Base-by-base conservation (phyloP, 345 rosid species). In the Rhizophora apiculata region DNA sequence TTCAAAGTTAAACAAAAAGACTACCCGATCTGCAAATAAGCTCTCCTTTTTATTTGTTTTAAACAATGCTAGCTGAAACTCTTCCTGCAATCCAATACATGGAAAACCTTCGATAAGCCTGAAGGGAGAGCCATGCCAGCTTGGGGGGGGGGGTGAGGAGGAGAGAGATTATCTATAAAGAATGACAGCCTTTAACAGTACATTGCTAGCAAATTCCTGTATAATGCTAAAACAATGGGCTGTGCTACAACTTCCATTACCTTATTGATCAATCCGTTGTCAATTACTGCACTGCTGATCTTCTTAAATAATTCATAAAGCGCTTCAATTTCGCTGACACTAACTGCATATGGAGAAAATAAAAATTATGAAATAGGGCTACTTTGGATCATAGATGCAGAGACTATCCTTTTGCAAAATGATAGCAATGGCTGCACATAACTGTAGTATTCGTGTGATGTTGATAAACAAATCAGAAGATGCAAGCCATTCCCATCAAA, bases 11-110 rank as follows among this genome's bases (percentile, higher is more conserved):
- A 18, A 56, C 21, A 53, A 15, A 32, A 32, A 63, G 18, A 51
- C 36, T 75, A 75, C 79, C 79, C 71, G 61, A 53, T 75, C 79
- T 18, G 79, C 79, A 43, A 75, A 75, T 60, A 69, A 60, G 43
- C 74, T 75, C 63, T 75, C 79, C 39, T 75, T 75, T 60, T 65
- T 69, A 51, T 64, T 75, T 16, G 79, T 75, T 65, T 75, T 75
- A 27, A 75, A 75, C 31, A 75, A 65, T 49, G 79, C 74, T 21
- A 69, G 24, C 52, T 75, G 74, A 75, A 75, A 75, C 58, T 75
- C 79, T 39, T 75, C 79, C 74, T 75, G 74, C 59, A 57, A 37
- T 27, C 20, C 22, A 53, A n/a, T 32, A 55, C 16, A 29, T 4
- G 30, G n/a, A 36, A 55, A 48, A 13, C 8, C 8, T 54, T 62